Evolutionary conservation across 129 eudicot species (phyloP), one percentile per base, ranked within the genome.

Genomic region (Centella asiatica): DNA sequence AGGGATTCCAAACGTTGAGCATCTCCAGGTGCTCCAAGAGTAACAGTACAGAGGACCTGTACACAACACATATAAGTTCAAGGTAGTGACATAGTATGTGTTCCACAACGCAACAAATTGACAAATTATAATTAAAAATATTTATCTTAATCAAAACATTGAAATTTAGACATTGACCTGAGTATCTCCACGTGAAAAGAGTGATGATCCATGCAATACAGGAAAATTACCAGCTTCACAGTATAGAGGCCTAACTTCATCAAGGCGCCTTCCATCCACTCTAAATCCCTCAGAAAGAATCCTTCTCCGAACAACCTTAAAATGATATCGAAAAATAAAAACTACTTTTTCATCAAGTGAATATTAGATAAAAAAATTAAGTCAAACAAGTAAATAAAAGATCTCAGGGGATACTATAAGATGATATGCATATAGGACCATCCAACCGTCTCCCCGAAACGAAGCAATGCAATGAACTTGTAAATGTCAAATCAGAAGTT

Each of bases 21-120:
- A 53, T 87, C 90, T 33, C 81, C 86, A 29, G 98, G 98, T 63
- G 98, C 94, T 57, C 98, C 98, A 75, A 84, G 94, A 31, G 98
- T 90, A 46, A 87, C 90, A 44, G 95, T 87, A 60, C 95, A 90
- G 47, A 87, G 85, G 60, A 87, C 95, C 98, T 90, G 76, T 50
- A 59, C 0, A 57, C 48, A 32, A 34, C 57, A 60, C n/a, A n/a
- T n/a, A n/a, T n/a, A n/a, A n/a, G n/a, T n/a, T n/a, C n/a, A n/a
- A n/a, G n/a, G n/a, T n/a, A n/a, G n/a, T n/a, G n/a, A n/a, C n/a
- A 20, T 5, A 20, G 58, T 14, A 53, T 26, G 22, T n/a, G n/a
- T 42, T 3, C 47, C 42, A 7, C 42, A 56, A 27, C 1, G 1
- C 44, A 32, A 23, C 36, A 37, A 29, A 17, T 31, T 32, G 8